phyloP scores from a whole-genome alignment of 495 filamentous ascomycete species.

The Talaromyces trachyspermus region DNA sequence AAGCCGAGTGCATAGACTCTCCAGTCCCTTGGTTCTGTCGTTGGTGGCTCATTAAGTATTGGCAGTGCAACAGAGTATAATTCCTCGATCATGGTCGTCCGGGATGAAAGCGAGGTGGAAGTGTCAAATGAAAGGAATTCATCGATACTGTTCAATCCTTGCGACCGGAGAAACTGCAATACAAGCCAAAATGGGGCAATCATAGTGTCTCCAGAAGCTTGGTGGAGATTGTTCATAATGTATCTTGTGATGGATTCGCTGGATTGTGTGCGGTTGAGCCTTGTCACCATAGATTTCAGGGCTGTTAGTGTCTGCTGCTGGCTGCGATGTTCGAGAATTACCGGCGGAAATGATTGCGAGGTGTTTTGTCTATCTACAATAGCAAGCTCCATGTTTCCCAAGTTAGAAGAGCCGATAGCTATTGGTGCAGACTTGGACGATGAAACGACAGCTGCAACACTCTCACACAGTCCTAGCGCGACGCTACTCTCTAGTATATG shows the following conservation, averaged over 20 bases:
- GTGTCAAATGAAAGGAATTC: constrained; percentile 52
- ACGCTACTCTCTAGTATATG: constrained; percentile 63
- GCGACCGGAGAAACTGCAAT: constrained; percentile 57
- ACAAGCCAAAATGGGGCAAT: constrained; percentile 78
- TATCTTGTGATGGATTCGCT: constrained; percentile 42
- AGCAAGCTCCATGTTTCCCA: constrained; percentile 17
- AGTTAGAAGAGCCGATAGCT: constrained; percentile 17
- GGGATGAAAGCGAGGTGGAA: constrained; percentile 38
- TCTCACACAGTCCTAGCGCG: constrained; percentile 44
- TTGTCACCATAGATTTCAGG: constrained; percentile 38
- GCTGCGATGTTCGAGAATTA: constrained; percentile 58
- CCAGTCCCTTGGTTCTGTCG: constrained; percentile 56
- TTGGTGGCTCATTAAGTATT: constrained; percentile 46
- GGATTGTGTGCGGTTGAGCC: constrained; percentile 33
- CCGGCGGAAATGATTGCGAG: constrained; percentile 44
- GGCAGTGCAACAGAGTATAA: constrained; percentile 71
- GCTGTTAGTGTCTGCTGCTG: constrained; percentile 52
- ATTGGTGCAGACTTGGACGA: constrained; percentile 20
- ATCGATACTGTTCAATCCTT: constrained; percentile 47
- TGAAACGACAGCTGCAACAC: constrained; percentile 34
- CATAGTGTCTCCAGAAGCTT: constrained; percentile 44
- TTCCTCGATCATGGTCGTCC: constrained; percentile 60
- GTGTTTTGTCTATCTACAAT: constrained; percentile 17
- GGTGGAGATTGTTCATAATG: constrained; percentile 52
- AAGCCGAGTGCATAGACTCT: constrained; percentile 60